Conservation (phyloP, 192 early-diverging fungal genomes). For the Coemansia sp. region DNA sequence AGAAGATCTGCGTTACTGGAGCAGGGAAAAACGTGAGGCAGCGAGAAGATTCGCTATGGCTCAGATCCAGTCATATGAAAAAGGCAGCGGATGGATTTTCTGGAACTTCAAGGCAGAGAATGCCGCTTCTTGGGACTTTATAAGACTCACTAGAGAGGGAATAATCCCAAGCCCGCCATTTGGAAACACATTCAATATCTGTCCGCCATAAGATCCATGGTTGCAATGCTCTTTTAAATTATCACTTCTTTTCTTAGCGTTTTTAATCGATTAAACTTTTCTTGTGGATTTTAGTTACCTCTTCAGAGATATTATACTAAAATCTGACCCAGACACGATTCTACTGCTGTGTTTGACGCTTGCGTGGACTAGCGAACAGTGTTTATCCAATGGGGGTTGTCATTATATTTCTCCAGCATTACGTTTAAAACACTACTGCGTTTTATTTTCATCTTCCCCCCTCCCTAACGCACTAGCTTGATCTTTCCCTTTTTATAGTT, state of each 20-base stretch:
- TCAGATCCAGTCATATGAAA: conserved; percentile 67
- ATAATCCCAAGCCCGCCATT: conserved; percentile 46
- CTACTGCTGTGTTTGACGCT: conserved; percentile 12
- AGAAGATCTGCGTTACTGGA: conserved; percentile 42
- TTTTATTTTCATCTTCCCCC: not conserved
- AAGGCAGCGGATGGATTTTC: conserved; percentile 57
- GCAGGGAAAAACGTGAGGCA: conserved; percentile 47
- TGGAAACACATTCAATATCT: conserved; percentile 25
- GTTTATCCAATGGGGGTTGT: not conserved
- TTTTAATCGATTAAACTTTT: not conserved
- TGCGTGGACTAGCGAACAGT: not conserved
- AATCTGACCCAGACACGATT: not conserved
- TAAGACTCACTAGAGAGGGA: conserved; percentile 35
- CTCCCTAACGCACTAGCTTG: not conserved
- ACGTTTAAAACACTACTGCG: conserved; percentile 2
- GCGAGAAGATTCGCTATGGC: conserved; percentile 56
- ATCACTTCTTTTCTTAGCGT: not conserved
- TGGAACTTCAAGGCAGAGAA: conserved; percentile 62
- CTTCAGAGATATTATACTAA: no score
- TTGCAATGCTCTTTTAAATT: not conserved
- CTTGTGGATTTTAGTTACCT: no score
- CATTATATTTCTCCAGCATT: not conserved
- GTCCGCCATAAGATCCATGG: conserved; percentile 5
- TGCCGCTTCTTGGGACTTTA: conserved; percentile 58
- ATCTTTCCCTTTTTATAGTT: not conserved